Evolutionary conservation across 371 early-diverging fungal species (phyloP), one percentile per base, ranked within the genome.

Genomic region (Caulochytrium protostelioides): DNA sequence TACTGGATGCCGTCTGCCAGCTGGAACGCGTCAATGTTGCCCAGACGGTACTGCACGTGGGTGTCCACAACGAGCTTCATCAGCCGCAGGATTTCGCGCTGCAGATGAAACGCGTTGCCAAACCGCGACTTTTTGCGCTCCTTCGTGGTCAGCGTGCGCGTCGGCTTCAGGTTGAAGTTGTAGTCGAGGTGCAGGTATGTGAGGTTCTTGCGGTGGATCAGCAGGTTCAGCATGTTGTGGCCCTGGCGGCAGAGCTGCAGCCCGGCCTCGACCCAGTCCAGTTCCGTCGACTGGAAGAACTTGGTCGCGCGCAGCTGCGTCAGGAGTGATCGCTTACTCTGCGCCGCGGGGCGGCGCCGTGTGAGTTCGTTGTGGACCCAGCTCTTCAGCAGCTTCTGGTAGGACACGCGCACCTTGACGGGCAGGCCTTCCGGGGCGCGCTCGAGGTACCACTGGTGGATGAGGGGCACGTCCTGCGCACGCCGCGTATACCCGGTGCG

Each of bases 221-320:
- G 57, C 23, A 97, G 65, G 49, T 91, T 95, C 39, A 99, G 70
- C 92, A 98, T 91, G 52, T 89, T 92, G 60, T 89, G 83, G 34
- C 97, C 97, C 58, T 94, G 95, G n/a, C 85, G 73, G 45, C 89
- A 81, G 15, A 97, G 81, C 55, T 95, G 94, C 28, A 95, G 59
- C 37, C 97, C 94, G 18, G 89, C 91, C 62, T 97, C 98, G 20
- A 92, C 85, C 98, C 98, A 99, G 57, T 94, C 95, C 16, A 98
- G 65, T 46, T 90, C 84, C 6, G 98, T 92, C 3, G 74, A 71
- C 54, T 92, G 91, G 75, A 95, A 98, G 56, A 95, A 97, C 57
- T 97, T 92, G 35, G 97, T 95, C 2, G 83, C 74, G 47, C 79
- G 79, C 30, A 94, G 70, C 53, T 87, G 82, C 27, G 81, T 74